Base-by-base conservation (phyloP, 345 rosid species). In the Clarkia xantiana region DNA sequence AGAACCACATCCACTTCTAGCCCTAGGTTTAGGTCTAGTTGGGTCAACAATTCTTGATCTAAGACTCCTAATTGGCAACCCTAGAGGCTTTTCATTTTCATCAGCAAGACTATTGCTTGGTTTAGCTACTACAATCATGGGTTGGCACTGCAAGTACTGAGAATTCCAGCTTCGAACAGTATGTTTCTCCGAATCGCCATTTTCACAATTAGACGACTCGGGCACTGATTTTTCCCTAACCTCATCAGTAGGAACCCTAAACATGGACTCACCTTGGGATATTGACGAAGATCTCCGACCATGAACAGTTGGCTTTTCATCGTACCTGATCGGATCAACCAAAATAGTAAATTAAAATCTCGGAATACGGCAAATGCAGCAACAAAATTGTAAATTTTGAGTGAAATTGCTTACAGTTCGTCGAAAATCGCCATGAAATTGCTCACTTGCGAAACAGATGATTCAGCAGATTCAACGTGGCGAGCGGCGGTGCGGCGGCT, bases 21-120 rank as follows among this genome's bases (percentile, higher is more conserved):
- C 63, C 36, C 61, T 53, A 49, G 50, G 47, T 18, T 59, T 62
- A 49, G 62, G 12, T 47, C 58, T 38, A 54, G 10, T 65, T 19
- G 13, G 45, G 47, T 52, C 58, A 17, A 22, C 53, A 22, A 41
- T 43, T 49, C 65, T 64, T 4, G 81, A 73, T 53, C 68, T 76
- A 38, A 88, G 71, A 63, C 86, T 88, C 73, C 87, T 71, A 67
- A 84, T 66, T 0, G 97, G 97, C 65, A 89, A 82, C 6, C 89
- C 93, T 68, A 81, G 54, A 11, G 95, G 71, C 55, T 67, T 73
- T 11, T 45, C 2, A 49, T 29, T 9, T 3, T 49, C 62, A 42
- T 25, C 77, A 59, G 62, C 73, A 39, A 76, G 47, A 18, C 52
- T 71, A 66, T 60, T 64, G 53, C 60, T 73, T 3, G 80, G 71